Base-by-base conservation (phyloP, 2,329 filamentous ascomycete genomes). In the Trichoderma sp. region DNA sequence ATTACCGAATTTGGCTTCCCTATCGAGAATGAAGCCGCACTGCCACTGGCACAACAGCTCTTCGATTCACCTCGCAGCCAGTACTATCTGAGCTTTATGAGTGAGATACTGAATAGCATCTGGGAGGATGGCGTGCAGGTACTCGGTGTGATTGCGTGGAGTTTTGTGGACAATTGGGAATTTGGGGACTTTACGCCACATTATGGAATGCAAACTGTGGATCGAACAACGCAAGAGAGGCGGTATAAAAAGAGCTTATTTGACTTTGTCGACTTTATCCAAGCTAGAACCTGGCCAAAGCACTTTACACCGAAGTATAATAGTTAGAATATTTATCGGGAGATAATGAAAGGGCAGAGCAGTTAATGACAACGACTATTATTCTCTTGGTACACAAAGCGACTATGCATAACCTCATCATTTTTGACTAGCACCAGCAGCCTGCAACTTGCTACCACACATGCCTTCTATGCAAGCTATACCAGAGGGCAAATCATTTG, bases 1-100 rank as follows among this genome's bases (percentile, higher is more conserved):
- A 79, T 89, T 6, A 83, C 84, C 7, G 88, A 90, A 75, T 89
- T 89, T 73, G 88, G 88, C 0, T 90, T 88, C 75, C 85, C 87
- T 4, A 83, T 88, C 0, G 87, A 83, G 63, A 82, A 75, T 9
- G 87, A 88, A 74, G 79, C 79, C 4, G 75, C 80, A 0, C 82
- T 84, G 58, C 81, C 72, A 0, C 77, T 87, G 2, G 72, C 80
- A 2, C 87, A 88, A 62, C 86, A 89, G 75, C 78, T 86, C 3
- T 88, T 84, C 65, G 87, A 90, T 75, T 81, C 82, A 3, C 85
- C 85, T 3, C 82, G 87, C 0, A 87, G 84, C 70, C 75, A 82
- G 50, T 90, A 90, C 77, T 89, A 89, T 74, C 79, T 85, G 17
- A 82, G 81, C 20, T 90, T 84, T 76, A 79, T 90, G 76, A 84